phyloP scores from a whole-genome alignment of 208 protist species.

The Vickermania spadyakhi region DNA sequence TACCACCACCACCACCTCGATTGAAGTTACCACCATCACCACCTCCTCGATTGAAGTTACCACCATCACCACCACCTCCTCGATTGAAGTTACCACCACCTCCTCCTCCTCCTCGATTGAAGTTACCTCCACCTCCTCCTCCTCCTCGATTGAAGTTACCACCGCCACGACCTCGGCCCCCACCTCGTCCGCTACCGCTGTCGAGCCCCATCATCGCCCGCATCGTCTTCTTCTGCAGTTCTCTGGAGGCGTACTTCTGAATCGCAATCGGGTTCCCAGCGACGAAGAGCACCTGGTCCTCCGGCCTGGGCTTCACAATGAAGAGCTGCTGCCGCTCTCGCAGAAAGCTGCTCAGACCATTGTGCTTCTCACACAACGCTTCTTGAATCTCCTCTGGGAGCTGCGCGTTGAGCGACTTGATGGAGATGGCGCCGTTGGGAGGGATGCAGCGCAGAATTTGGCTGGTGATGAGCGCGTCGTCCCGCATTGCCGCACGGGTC shows the following conservation, averaged over 20 bases:
- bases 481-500: constrained; percentile 54
- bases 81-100: constrained; percentile 10
- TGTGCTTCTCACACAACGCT: constrained; percentile 65
- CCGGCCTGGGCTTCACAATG: constrained; percentile 30
- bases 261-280: constrained; percentile 46
- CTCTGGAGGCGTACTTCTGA: constrained; percentile 37
- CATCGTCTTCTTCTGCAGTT: constrained; percentile 62
- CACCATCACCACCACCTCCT: constrained; percentile 16
- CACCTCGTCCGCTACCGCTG: background rate
- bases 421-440: constrained; percentile 38
- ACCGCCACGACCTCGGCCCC: constrained; percentile 2
- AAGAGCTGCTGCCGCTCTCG: constrained; percentile 72
- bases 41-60: constrained; percentile 9
- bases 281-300: constrained; percentile 51
- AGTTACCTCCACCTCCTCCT: background rate
- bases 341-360: constrained; percentile 56
- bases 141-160: background rate
- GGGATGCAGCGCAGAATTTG: constrained; percentile 48
- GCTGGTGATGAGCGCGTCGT: constrained; percentile 46
- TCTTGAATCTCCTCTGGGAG: constrained; percentile 52
- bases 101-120: constrained; percentile 4
- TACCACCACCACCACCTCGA: constrained; percentile 2
- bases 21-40: constrained; percentile 11
- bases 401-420: constrained; percentile 54
- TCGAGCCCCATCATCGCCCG: constrained; percentile 44